A percentile compares a stretch with the other conserved stretches of the same genome.
Evolutionary conservation across 1,139 yeast species (phyloP).

Genomic region (Kodamaea ohmeri): DNA sequence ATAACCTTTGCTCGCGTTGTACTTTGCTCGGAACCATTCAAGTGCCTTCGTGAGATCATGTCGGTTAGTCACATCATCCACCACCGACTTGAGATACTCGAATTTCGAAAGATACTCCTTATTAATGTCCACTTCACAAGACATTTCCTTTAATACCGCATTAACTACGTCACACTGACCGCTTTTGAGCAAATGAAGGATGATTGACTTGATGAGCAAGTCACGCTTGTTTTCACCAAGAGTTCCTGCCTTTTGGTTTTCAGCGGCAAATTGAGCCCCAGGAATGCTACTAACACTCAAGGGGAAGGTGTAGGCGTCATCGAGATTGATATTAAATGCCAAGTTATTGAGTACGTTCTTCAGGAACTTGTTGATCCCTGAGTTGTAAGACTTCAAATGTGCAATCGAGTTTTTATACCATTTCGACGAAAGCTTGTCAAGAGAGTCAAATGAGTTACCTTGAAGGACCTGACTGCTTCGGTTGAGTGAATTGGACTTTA

Average conservation of each 20-base stretch:
- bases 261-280: slow-evolving; percentile 7
- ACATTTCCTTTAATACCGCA: slow-evolving; percentile 29
- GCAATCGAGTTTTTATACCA: slow-evolving; percentile 42
- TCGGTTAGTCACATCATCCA: slow-evolving; percentile 31
- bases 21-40: slow-evolving; percentile 34
- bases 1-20: slow-evolving; percentile 14
- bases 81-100: slow-evolving; percentile 32
- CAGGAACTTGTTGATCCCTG: slow-evolving; percentile 35
- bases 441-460: neutral
- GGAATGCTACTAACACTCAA: slow-evolving; percentile 36
- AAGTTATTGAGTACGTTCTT: slow-evolving; percentile 35
- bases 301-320: slow-evolving; percentile 46
- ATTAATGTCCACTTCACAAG: slow-evolving; percentile 27
- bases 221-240: slow-evolving; percentile 25
- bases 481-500: too few species aligned
- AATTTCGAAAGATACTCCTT: slow-evolving; percentile 28
- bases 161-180: slow-evolving; percentile 44
- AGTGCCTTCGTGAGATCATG: slow-evolving; percentile 38
- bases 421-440: slow-evolving; percentile 14
- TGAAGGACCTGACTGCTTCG: too few species aligned
- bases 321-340: slow-evolving; percentile 33
- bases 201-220: slow-evolving; percentile 40
- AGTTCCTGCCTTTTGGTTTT: neutral
- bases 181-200: slow-evolving; percentile 40
- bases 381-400: slow-evolving; percentile 36